These are phyloP conservation scores for Vigna hirtella DNA, from an alignment of 306 rosid genomes.

Conservation along the genomic window DNA sequence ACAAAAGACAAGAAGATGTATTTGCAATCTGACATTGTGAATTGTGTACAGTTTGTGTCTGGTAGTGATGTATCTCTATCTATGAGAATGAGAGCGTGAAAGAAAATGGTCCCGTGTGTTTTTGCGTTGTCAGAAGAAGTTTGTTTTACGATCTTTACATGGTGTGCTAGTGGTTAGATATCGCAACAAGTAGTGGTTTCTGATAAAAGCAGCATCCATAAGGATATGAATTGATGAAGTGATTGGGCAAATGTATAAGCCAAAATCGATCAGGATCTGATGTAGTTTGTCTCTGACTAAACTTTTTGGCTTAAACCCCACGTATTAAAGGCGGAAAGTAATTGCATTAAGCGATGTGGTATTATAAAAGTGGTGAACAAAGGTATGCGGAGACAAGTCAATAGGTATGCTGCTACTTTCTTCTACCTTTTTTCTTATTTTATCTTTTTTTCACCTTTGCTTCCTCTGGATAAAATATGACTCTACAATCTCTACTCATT, in stretches of 20 bases:
- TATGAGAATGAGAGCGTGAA: neutral
- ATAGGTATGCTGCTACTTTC: neutral
- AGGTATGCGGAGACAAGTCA: neutral
- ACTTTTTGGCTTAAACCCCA: conserved; percentile 31
- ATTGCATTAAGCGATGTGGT: conserved; percentile 6
- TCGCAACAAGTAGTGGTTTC: conserved; percentile 36
- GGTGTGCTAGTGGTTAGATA: conserved; percentile 41
- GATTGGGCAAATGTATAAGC: conserved; percentile 31
- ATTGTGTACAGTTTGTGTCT: neutral
- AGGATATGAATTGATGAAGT: conserved; percentile 5
- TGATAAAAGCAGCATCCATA: conserved; percentile 40
- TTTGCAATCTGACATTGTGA: conserved; percentile 1
- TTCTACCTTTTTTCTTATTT: conserved; percentile 6
- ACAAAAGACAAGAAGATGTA: neutral
- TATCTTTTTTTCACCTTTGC: neutral
- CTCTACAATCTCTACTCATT: neutral
- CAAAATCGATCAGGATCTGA: conserved; percentile 30
- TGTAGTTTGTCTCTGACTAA: conserved; percentile 2
- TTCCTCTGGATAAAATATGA: neutral
- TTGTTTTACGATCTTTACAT: conserved; percentile 37
- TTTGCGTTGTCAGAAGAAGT: conserved; percentile 4
- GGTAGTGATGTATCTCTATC: neutral
- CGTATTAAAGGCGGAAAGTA: conserved; percentile 9
- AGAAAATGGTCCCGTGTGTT: conserved; percentile 21
- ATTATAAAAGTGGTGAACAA: conserved; percentile 24